Percentiles rank a stretch among this genome's conserved stretches.
Evolutionary conservation across 2,329 filamentous ascomycete species (phyloP).

Genomic region (Fusarium keratoplasticum): DNA sequence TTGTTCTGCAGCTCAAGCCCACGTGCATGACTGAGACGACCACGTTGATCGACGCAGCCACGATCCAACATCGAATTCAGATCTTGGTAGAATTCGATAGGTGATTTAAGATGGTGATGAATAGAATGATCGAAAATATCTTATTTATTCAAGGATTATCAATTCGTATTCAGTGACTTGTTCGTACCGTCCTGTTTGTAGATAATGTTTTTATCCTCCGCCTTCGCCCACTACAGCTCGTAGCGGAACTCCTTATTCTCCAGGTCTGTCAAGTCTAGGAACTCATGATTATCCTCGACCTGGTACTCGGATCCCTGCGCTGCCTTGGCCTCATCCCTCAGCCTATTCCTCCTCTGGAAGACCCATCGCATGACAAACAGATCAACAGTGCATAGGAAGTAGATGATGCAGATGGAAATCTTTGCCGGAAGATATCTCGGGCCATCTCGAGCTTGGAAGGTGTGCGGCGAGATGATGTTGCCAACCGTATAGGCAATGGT

Average conservation of each 20-base stretch:
- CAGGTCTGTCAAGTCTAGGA: constrained; percentile 34
- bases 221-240: not conserved
- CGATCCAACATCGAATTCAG: not conserved
- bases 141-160: accelerated
- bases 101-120: not conserved
- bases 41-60: not conserved
- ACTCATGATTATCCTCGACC: constrained; percentile 34
- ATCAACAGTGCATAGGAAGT: constrained; percentile 33
- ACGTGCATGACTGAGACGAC: not conserved
- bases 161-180: not conserved
- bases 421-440: constrained; percentile 35
- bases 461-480: constrained; percentile 39
- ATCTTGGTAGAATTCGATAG: not conserved
- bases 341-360: constrained; percentile 24
- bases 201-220: not conserved
- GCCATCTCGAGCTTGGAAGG: constrained; percentile 32
- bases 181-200: not conserved
- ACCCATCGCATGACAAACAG: constrained; percentile 34
- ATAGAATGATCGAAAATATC: not conserved
- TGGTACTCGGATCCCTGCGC: not conserved
- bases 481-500: constrained; percentile 37
- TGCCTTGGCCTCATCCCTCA: constrained; percentile 19
- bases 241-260: constrained; percentile 33
- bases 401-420: constrained; percentile 38
- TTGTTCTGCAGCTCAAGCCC: not conserved